Evolutionary conservation across 2,329 filamentous ascomycete species (phyloP).

Genomic region (Claviceps pazoutovae): DNA sequence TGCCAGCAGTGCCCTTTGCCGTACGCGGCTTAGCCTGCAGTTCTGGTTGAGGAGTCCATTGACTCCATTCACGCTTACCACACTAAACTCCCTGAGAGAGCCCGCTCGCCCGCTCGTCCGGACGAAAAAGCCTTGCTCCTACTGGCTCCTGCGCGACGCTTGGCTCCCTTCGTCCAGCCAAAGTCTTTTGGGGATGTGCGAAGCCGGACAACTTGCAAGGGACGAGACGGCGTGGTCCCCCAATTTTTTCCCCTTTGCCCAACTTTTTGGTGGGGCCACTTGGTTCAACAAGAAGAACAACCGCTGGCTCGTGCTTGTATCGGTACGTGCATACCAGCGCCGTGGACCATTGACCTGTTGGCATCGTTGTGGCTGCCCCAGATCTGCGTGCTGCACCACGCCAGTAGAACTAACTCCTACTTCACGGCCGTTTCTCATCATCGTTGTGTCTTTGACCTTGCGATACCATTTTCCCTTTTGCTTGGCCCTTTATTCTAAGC

Average conservation of each 20-base stretch:
- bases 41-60: slow-evolving; percentile 12
- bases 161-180: too few species aligned
- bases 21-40: slow-evolving; percentile 7
- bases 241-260: slow-evolving; percentile 17
- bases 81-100: background rate
- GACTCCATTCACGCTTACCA: background rate
- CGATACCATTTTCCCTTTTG: background rate
- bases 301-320: background rate
- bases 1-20: slow-evolving; percentile 4
- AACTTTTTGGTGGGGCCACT: slow-evolving; percentile 20
- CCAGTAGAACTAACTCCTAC: background rate
- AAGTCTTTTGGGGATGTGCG: slow-evolving; percentile 1
- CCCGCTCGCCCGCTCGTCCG: slow-evolving; percentile 1
- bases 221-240: slow-evolving; percentile 12
- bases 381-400: background rate
- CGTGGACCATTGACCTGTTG: background rate
- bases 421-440: background rate
- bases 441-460: background rate
- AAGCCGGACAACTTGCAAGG: background rate
- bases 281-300: slow-evolving; percentile 22
- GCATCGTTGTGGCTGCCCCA: background rate
- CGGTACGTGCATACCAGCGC: slow-evolving; percentile 1
- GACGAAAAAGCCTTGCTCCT: background rate
- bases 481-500: background rate
- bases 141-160: background rate